These are phyloP conservation scores for Martiniozyma abietophila DNA, from an alignment of 805 yeast genomes.

Conservation along the genomic window DNA sequence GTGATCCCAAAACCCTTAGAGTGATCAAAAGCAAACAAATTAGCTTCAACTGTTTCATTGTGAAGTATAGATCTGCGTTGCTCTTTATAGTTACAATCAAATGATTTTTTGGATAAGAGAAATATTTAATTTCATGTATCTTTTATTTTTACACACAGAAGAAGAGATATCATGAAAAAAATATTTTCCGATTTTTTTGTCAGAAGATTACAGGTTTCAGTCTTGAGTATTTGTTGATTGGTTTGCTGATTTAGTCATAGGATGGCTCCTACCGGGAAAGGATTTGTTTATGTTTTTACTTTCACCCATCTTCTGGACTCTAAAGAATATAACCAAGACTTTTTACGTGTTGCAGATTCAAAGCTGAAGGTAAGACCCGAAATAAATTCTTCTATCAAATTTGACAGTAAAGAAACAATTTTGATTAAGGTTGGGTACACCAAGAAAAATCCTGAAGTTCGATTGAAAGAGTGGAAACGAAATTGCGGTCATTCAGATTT, in stretches of 20 bases:
- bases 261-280: constrained; percentile 14
- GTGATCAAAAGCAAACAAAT: no score
- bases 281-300: constrained; percentile 45
- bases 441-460: constrained; percentile 31
- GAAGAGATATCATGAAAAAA: no score
- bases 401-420: constrained; percentile 30
- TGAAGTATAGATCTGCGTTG: no score
- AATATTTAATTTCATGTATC: no score
- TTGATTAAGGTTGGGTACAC: constrained; percentile 49
- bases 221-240: background rate
- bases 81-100: no score
- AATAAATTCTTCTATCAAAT: constrained; percentile 24
- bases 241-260: background rate
- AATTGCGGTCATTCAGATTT: constrained; percentile 39
- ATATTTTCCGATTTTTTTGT: no score
- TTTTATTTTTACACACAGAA: no score
- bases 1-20: background rate
- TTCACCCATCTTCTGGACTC: constrained; percentile 29
- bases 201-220: background rate
- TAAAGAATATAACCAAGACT: constrained; percentile 23
- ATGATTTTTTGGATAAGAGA: no score
- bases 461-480: constrained; percentile 44
- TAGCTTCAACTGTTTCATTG: no score
- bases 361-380: constrained; percentile 9
- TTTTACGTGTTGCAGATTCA: constrained; percentile 32